A percentile compares a stretch with the other conserved stretches of the same genome.
Evolutionary conservation across 2,329 filamentous ascomycete genomes (phyloP).

Genomic region (Trichoderma sp.): DNA sequence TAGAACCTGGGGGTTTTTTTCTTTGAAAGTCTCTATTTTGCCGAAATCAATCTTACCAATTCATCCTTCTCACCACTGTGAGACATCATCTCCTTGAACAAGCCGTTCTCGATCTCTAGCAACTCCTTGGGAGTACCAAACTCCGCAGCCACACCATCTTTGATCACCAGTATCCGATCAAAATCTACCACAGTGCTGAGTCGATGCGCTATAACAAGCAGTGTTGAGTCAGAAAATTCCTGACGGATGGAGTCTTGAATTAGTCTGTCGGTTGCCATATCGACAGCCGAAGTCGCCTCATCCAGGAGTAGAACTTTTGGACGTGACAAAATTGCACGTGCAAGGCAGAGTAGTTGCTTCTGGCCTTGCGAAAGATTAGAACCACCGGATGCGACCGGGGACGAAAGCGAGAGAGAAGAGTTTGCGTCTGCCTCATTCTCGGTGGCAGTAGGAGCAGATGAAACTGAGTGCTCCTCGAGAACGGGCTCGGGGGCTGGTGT

Average conservation of each 20-base stretch:
- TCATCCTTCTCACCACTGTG: constrained; percentile 12
- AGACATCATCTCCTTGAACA: constrained; percentile 50
- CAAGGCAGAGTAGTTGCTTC: constrained; percentile 62
- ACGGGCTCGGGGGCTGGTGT: not conserved
- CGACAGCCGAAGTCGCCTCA: constrained; percentile 68
- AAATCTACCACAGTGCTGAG: constrained; percentile 68
- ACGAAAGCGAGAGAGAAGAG: not conserved
- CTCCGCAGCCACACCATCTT: constrained; percentile 60
- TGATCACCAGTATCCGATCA: constrained; percentile 63
- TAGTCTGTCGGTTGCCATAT: constrained; percentile 65
- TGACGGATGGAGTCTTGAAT: constrained; percentile 66
- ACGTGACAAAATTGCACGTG: constrained; percentile 47
- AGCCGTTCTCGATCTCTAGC: constrained; percentile 43
- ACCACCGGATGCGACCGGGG: constrained; percentile 58
- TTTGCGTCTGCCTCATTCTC: constrained; percentile 32
- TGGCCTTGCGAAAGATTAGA: constrained; percentile 68
- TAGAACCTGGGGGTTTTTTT: not conserved
- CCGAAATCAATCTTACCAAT: constrained; percentile 2
- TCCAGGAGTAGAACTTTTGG: constrained; percentile 70
- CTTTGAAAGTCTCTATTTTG: not conserved
- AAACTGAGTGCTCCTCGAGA: constrained; percentile 35
- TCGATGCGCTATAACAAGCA: constrained; percentile 68
- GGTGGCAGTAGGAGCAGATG: constrained; percentile 36
- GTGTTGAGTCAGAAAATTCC: constrained; percentile 59
- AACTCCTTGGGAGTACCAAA: constrained; percentile 57